These are phyloP conservation scores for Urochloa ruziziensis DNA, from an alignment of 176 grass and related monocot species.

Conservation along the genomic window DNA sequence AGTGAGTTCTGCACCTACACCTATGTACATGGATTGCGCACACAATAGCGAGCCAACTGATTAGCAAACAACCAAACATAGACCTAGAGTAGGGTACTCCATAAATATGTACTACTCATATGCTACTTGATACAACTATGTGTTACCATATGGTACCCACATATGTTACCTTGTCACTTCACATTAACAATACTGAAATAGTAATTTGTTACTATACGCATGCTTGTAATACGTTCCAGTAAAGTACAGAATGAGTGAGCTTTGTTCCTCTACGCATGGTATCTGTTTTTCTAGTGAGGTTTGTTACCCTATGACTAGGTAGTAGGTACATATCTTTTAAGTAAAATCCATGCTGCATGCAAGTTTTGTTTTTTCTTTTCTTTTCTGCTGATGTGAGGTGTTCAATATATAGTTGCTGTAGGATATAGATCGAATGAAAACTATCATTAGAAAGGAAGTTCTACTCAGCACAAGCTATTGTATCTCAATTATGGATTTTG, in stretches of 20 bases:
- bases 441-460: background rate
- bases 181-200: background rate
- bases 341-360: background rate
- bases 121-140: background rate
- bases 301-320: background rate
- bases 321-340: background rate
- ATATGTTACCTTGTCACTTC: background rate
- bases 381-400: conserved; percentile 3
- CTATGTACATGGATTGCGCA: background rate
- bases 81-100: background rate
- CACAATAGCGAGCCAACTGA: background rate
- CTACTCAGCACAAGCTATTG: background rate
- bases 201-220: background rate
- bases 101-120: background rate
- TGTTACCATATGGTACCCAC: background rate
- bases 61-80: background rate
- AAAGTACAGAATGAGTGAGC: background rate
- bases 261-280: background rate
- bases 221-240: background rate
- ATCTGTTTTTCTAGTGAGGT: background rate
- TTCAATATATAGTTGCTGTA: background rate
- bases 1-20: background rate
- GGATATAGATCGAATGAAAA: conserved; percentile 2
- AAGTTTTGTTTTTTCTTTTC: background rate
- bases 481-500: background rate